Conservation (phyloP, 2,329 filamentous ascomycete species). For the Mycocentrospora acerina region DNA sequence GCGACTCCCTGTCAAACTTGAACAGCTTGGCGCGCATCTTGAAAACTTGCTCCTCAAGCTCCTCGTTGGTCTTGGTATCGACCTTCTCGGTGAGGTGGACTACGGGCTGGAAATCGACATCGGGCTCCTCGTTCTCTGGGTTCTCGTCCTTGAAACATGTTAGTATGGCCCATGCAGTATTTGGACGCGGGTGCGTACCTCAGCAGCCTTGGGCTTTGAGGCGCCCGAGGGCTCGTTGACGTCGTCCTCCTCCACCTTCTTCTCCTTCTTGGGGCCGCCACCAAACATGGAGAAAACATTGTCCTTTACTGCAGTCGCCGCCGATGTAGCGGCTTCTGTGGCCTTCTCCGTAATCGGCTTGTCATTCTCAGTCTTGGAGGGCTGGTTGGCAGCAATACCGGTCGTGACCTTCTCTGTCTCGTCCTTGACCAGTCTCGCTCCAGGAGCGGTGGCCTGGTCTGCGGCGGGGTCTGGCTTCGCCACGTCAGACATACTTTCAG, state of each 20-base stretch:
- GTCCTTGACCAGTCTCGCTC: slow-evolving; percentile 44
- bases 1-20: slow-evolving; percentile 88
- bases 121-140: slow-evolving; percentile 85
- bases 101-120: slow-evolving; percentile 96
- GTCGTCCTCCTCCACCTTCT: slow-evolving; percentile 72
- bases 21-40: slow-evolving; percentile 99
- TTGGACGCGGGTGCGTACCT: slow-evolving; percentile 48
- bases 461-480: slow-evolving; percentile 46
- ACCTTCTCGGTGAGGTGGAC: slow-evolving; percentile 95
- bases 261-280: slow-evolving; percentile 95
- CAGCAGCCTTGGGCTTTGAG: slow-evolving; percentile 55
- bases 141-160: slow-evolving; percentile 60
- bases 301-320: slow-evolving; percentile 48
- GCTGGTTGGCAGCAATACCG: slow-evolving; percentile 34
- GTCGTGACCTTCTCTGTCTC: slow-evolving; percentile 50
- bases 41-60: slow-evolving; percentile 95
- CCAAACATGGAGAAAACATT: slow-evolving; percentile 98
- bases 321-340: slow-evolving; percentile 39
- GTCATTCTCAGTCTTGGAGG: slow-evolving; percentile 47
- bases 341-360: slow-evolving; percentile 50
- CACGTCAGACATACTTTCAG: slow-evolving; percentile 38
- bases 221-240: slow-evolving; percentile 81
- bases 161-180: slow-evolving; percentile 5
- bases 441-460: slow-evolving; percentile 41
- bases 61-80: slow-evolving; percentile 96